phyloP scores from a whole-genome alignment of 345 rosid species.

The Trapa bicornis region DNA sequence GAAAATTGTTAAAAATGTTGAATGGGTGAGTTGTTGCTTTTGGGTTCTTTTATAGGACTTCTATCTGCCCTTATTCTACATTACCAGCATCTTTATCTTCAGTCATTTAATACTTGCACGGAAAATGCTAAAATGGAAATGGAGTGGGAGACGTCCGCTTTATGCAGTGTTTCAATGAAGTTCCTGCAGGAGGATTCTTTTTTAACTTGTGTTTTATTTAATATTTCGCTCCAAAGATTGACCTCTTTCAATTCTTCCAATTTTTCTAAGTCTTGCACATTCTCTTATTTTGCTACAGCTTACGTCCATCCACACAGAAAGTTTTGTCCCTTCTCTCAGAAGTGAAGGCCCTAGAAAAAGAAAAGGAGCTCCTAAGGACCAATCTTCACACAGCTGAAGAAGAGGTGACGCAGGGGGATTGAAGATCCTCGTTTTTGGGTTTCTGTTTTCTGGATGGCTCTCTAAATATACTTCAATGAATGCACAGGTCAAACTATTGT shows the following conservation, averaged over 20 bases:
- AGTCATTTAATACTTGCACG: background rate
- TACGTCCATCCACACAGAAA: conserved; percentile 37
- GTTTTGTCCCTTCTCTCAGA: conserved; percentile 32
- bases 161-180: background rate
- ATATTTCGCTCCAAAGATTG: background rate
- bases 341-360: conserved; percentile 28
- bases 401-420: conserved; percentile 23
- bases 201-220: background rate
- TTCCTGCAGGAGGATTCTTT: background rate
- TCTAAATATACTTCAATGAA: background rate
- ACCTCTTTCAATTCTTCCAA: background rate
- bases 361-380: conserved; percentile 41
- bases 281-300: conserved; percentile 16
- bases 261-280: background rate
- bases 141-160: background rate
- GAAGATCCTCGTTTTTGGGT: conserved; percentile 1
- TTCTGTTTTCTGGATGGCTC: background rate
- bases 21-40: conserved; percentile 19
- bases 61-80: background rate
- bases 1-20: conserved; percentile 37
- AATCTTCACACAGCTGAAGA: conserved; percentile 61
- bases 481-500: conserved; percentile 34
- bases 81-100: background rate
- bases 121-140: background rate
- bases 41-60: background rate